Base-by-base conservation (phyloP, 148 eudicot genomes). In the Heliosperma pusillum region DNA sequence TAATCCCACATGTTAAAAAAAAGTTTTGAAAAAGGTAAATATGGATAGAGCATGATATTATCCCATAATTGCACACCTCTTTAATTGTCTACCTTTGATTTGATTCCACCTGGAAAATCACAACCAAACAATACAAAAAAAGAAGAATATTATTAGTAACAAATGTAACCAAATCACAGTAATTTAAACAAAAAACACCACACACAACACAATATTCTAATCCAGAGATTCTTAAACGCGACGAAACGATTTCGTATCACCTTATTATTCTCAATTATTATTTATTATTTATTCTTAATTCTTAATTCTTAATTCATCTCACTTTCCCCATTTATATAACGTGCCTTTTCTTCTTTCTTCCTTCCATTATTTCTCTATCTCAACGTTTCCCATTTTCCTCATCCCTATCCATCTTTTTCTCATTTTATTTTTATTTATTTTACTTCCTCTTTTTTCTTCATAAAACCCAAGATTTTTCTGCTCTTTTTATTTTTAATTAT, bases 181-280 rank as follows among this genome's bases (percentile, higher is more conserved):
- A 22, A 45, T 47, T 21, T 12, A 44, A 25, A 7, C 10, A 67
- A 40, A 40, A n/a, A 40, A 40, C 9, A 0, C n/a, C n/a, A n/a
- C n/a, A n/a, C n/a, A n/a, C n/a, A n/a, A n/a, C n/a, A n/a, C n/a
- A 47, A 69, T 69, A 70, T 70, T 70, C 73, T 16, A 11, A 3
- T 0, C 25, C 42, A 16, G 26, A 70, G 73, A 70, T 70, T 70
- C 73, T 17, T 17, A 50, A 24, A 87, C 83, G 89, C 89, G 86
- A 80, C 83, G 87, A 80, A 78, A 70, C 89, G 89, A 66, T 27
- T 76, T 29, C 55, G 83, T 57, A n/a, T 19, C 15, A 19, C 10
- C 29, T 50, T 50, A 12, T 50, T 50, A 50, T 50, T 50, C 55
- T 50, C 17, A n/a, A n/a, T n/a, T n/a, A n/a, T n/a, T n/a, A n/a